Percentiles rank a stretch among this genome's conserved stretches.
phyloP scores from a whole-genome alignment of 495 filamentous ascomycete genomes.

The Penicillium daleae region DNA sequence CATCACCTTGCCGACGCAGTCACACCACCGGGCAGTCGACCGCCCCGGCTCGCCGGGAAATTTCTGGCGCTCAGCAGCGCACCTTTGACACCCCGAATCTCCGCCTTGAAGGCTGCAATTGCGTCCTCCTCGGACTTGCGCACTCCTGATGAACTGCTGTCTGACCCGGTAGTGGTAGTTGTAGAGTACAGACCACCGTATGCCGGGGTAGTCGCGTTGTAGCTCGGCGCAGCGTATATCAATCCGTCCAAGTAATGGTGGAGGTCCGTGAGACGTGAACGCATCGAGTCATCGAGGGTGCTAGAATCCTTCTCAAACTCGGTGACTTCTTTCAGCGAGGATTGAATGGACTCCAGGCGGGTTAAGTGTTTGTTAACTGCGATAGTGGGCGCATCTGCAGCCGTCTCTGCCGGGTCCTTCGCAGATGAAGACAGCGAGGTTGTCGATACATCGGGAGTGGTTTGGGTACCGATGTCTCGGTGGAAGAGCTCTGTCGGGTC shows the following conservation, averaged over 20 bases:
- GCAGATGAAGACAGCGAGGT: conserved; percentile 18
- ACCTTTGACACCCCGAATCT: conserved; percentile 93
- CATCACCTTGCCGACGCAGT: conserved; percentile 24
- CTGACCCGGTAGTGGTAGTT: conserved; percentile 30
- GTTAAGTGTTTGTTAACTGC: conserved; percentile 44
- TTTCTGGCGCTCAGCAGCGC: conserved; percentile 80
- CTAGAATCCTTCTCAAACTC: conserved; percentile 51
- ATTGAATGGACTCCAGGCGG: conserved; percentile 50
- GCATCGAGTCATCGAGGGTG: conserved; percentile 49
- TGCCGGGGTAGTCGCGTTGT: conserved; percentile 29
- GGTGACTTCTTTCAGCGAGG: conserved; percentile 57
- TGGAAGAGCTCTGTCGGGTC: conserved; percentile 90
- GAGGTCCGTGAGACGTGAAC: conserved; percentile 48
- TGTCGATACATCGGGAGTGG: conserved; percentile 57
- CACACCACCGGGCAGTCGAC: conserved; percentile 29
- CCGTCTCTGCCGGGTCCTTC: conserved; percentile 16
- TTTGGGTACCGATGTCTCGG: conserved; percentile 87
- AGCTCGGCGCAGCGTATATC: conserved; percentile 46
- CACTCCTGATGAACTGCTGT: conserved; percentile 35
- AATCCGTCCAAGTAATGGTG: conserved; percentile 57
- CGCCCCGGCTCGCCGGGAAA: conserved; percentile 54
- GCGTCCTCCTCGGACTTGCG: conserved; percentile 70
- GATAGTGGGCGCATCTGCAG: conserved; percentile 27
- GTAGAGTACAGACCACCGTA: conserved; percentile 40
- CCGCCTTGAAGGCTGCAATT: conserved; percentile 74